phyloP scores from a whole-genome alignment of 805 yeast genomes.

The Pichia californica region DNA sequence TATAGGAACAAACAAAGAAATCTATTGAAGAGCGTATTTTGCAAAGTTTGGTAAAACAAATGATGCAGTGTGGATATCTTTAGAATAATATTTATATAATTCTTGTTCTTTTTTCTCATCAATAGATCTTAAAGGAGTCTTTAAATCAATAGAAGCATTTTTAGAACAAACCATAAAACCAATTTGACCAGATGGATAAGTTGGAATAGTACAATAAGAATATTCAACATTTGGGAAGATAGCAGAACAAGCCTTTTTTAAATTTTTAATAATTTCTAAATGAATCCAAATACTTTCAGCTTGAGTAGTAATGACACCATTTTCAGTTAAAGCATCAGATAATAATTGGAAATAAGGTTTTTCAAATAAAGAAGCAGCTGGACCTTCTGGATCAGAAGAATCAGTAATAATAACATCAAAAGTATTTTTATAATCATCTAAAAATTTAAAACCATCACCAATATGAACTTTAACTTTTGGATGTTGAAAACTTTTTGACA shows the following conservation, averaged over 20 bases:
- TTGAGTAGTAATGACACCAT: conserved; percentile 90
- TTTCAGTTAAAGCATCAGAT: conserved; percentile 80
- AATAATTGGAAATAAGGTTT: conserved; percentile 83
- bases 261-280: conserved; percentile 71
- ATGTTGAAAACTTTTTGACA: conserved; percentile 78
- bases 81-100: conserved; percentile 76
- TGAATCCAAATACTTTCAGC: conserved; percentile 95
- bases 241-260: conserved; percentile 73
- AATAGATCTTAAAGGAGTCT: conserved; percentile 61
- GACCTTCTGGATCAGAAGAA: conserved; percentile 98
- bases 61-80: conserved; percentile 78
- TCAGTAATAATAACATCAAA: conserved; percentile 96
- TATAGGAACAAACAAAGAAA: neutral
- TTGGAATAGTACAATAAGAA: conserved; percentile 89
- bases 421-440: conserved; percentile 73
- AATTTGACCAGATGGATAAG: conserved; percentile 94
- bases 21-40: conserved; percentile 31
- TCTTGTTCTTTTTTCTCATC: conserved; percentile 54
- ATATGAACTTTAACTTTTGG: conserved; percentile 87
- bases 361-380: conserved; percentile 91
- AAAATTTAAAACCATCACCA: conserved; percentile 97
- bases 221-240: conserved; percentile 91
- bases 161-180: conserved; percentile 97
- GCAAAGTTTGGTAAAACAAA: conserved; percentile 94
- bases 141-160: conserved; percentile 57